phyloP scores from a whole-genome alignment of 2,329 filamentous ascomycete genomes.

The Calonectria fujianensis region DNA sequence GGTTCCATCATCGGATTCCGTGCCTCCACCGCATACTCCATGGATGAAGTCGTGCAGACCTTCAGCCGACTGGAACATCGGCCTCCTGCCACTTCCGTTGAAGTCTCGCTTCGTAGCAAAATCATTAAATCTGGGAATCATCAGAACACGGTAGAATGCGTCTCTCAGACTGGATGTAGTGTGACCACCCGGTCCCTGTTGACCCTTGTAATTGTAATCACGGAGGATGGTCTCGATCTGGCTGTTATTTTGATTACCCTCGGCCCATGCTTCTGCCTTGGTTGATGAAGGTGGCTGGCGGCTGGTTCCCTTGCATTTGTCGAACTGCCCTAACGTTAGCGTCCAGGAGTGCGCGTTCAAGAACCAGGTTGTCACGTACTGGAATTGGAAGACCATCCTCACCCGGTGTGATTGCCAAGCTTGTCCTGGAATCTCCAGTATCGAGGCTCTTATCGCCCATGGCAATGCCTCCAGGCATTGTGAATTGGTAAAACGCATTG shows the following conservation, averaged over 20 bases:
- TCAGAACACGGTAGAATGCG: constrained; percentile 19
- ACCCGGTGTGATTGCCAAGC: neutral
- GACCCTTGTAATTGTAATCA: neutral
- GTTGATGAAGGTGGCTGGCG: no score
- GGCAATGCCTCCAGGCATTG: neutral
- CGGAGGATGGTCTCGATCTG: neutral
- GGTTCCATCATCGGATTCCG: no score
- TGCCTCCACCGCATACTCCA: constrained; percentile 3
- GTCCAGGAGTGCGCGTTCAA: no score
- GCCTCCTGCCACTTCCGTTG: neutral
- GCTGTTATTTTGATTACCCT: neutral
- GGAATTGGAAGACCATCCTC: neutral
- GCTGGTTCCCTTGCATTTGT: no score
- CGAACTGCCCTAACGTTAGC: no score
- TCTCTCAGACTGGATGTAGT: constrained; percentile 9
- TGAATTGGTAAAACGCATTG: constrained; percentile 20
- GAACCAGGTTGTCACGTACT: no score
- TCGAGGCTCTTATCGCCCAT: constrained; percentile 9
- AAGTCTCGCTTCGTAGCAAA: constrained; percentile 7
- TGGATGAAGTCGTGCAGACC: constrained; percentile 17
- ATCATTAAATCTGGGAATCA: neutral
- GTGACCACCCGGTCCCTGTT: neutral
- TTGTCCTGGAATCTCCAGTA: neutral
- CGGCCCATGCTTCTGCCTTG: no score
- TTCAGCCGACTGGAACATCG: neutral